Percentiles rank a stretch among this genome's conserved stretches.
Conservation (phyloP, 331 rosid species). For the Malus hybrid region DNA sequence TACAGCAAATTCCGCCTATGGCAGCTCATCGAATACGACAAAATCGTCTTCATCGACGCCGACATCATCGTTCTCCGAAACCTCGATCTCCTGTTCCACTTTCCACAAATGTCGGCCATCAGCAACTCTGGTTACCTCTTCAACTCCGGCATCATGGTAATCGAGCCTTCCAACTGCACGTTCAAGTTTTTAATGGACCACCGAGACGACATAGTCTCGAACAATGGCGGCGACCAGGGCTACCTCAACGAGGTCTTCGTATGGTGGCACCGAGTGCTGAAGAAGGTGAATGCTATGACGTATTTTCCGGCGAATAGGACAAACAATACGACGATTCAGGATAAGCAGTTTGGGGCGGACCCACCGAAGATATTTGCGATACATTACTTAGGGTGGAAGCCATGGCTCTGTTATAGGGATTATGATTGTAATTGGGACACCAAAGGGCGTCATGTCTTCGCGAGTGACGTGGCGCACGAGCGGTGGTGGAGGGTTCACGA, state of each 20-base stretch:
- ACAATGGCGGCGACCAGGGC: slow-evolving; percentile 95
- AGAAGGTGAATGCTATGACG: slow-evolving; percentile 66
- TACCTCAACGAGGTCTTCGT: slow-evolving; percentile 82
- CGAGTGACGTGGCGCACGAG: slow-evolving; percentile 79
- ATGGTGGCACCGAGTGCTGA: slow-evolving; percentile 91
- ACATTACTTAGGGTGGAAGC: slow-evolving; percentile 80
- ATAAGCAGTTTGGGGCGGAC: slow-evolving; percentile 57
- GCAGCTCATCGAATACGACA: slow-evolving; percentile 76
- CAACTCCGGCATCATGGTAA: slow-evolving; percentile 89
- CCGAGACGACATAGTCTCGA: slow-evolving; percentile 48
- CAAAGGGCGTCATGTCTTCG: slow-evolving; percentile 24
- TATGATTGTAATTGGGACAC: slow-evolving; percentile 86
- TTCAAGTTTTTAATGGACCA: slow-evolving; percentile 46
- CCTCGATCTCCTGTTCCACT: slow-evolving; percentile 79
- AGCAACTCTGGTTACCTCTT: slow-evolving; percentile 76
- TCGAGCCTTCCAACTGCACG: slow-evolving; percentile 88
- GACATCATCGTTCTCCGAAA: slow-evolving; percentile 69
- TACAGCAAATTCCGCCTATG: slow-evolving; percentile 90
- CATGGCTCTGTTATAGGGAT: slow-evolving; percentile 87
- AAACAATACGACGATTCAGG: slow-evolving; percentile 35
- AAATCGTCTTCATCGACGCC: slow-evolving; percentile 71
- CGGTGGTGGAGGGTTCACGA: slow-evolving; percentile 85
- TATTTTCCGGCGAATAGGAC: slow-evolving; percentile 86
- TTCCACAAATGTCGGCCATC: slow-evolving; percentile 79
- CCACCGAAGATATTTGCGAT: slow-evolving; percentile 67